phyloP scores from a whole-genome alignment of 495 filamentous ascomycete genomes.

The Hyaloscypha finlandica region DNA sequence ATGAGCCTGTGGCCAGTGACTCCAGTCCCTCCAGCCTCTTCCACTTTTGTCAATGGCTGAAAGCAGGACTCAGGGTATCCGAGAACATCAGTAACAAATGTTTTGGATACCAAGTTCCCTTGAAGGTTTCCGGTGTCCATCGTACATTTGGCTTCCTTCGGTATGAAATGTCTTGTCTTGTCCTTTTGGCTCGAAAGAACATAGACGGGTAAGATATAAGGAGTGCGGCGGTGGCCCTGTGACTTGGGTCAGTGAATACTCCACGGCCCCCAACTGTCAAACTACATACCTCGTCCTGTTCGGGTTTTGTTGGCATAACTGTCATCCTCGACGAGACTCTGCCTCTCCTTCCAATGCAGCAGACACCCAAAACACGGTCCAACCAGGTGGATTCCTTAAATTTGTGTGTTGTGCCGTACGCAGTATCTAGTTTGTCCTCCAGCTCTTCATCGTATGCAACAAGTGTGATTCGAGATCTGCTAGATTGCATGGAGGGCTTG shows the following conservation, averaged over 20 bases:
- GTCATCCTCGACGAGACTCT: neutral
- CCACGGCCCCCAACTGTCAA: neutral
- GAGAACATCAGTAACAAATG: constrained; percentile 9
- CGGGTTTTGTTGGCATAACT: neutral
- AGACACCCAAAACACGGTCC: neutral
- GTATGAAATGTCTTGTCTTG: constrained; percentile 1
- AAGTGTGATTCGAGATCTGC: constrained; percentile 22
- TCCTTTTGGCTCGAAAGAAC: constrained; percentile 18
- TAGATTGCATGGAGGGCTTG: constrained; percentile 8
- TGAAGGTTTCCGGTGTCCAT: constrained; percentile 20
- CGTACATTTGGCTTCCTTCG: constrained; percentile 22
- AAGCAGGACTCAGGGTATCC: constrained; percentile 18
- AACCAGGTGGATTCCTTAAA: neutral
- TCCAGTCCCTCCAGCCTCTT: constrained; percentile 17
- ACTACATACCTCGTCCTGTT: constrained; percentile 3
- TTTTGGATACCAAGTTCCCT: constrained; percentile 19
- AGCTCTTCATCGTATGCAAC: constrained; percentile 10
- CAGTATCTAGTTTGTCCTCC: neutral
- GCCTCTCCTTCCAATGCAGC: constrained; percentile 8
- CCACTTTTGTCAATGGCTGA: constrained; percentile 8
- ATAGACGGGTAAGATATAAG: constrained; percentile 18
- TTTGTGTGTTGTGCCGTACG: constrained; percentile 1
- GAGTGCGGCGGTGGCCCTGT: neutral
- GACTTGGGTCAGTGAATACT: constrained; percentile 2
- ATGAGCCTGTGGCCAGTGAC: constrained; percentile 19